Base-by-base conservation (phyloP, 2,329 filamentous ascomycete species). In the Calonectria crousiana region DNA sequence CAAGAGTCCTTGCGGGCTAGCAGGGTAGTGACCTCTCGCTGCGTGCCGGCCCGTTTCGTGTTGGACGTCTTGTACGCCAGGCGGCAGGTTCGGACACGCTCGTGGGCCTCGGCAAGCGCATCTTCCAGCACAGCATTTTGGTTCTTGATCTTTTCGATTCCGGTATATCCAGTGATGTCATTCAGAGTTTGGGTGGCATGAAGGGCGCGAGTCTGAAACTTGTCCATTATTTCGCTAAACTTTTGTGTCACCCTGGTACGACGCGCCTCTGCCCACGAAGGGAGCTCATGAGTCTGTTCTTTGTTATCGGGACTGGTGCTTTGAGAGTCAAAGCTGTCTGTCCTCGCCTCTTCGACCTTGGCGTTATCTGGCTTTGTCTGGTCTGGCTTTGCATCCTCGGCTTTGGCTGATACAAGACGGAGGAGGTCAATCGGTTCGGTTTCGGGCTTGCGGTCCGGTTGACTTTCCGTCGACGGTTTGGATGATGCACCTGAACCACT, bases 1-100 rank as follows among this genome's bases (percentile, higher is more conserved):
- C 97, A 99, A 23, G 93, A 94, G 84, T 98, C 95, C 86, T 99
- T 98, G 72, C 97, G 92, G 75, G 98, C 96, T 10, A 99, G 91
- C 30, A 99, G 90, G 28, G 95, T 95, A 60, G 98, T 98, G 49
- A 98, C 96, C 87, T 99, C 97, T 78, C 97, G 95, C 86, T 98
- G 96, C 1, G 96, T 98, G 20, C 93, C 88, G n/a, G 95, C 93
- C 78, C 97, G 94, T 78, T 93, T 92, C 70, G 93, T 90, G 77
- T 97, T 96, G 38, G 95, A 95, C n/a, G 92, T 89, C 80, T 96
- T 94, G 88, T 98, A 98, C 64, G 89, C 89, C 65, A 90, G 88
- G 76, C 97, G 95, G 23, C 95, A 92, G 41, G 89, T 86, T 74
- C 93, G 93, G 67, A 98, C 94, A 26, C 88, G 89, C 28, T 86